Percentiles rank a stretch among this genome's conserved stretches.
phyloP scores from a whole-genome alignment of 306 rosid genomes.

The Cajanus cajan region DNA sequence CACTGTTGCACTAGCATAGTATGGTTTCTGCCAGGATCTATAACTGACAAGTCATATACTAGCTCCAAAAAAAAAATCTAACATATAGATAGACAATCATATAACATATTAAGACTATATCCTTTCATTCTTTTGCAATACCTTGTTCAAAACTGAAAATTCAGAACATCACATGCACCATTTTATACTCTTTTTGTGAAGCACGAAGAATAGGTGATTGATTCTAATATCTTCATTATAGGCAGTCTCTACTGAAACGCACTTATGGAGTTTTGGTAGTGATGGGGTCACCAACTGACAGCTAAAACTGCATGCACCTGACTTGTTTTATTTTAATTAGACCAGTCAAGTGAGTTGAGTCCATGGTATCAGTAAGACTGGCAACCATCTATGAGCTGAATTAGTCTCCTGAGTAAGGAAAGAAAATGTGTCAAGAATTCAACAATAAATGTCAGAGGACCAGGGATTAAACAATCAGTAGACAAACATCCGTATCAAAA shows the following conservation, averaged over 20 bases:
- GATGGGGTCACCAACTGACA: background rate
- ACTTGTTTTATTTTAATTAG: background rate
- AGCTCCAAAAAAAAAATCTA: background rate
- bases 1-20: background rate
- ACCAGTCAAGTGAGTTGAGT: background rate
- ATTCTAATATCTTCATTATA: background rate
- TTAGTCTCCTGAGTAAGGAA: background rate
- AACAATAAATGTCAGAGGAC: background rate
- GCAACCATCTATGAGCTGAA: background rate
- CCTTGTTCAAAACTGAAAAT: background rate
- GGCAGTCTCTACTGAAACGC: background rate
- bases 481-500: background rate
- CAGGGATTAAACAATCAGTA: background rate
- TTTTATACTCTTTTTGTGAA: background rate
- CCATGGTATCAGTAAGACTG: background rate
- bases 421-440: background rate
- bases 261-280: background rate
- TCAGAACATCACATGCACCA: background rate
- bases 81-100: background rate
- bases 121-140: background rate
- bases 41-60: background rate
- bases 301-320: background rate
- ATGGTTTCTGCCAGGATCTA: background rate
- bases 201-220: background rate
- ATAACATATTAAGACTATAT: background rate